Evolutionary conservation across 805 yeast genomes (phyloP).

Genomic region (Wickerhamomyces kurtzmanii): DNA sequence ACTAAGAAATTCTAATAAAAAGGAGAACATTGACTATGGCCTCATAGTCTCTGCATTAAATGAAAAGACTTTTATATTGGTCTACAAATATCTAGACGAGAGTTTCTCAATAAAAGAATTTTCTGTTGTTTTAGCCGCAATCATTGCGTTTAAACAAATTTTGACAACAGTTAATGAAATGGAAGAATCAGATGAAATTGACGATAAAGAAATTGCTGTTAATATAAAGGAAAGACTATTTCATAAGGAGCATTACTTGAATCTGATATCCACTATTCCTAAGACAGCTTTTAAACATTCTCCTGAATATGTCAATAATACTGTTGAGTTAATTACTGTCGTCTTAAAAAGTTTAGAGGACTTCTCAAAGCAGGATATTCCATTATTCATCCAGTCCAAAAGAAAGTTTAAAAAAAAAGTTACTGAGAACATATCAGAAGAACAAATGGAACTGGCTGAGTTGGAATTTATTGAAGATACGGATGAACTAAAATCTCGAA

Average conservation of each 20-base stretch:
- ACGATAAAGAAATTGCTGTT: slow-evolving; percentile 41
- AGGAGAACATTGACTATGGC: slow-evolving; percentile 24
- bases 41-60: slow-evolving; percentile 47
- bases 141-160: slow-evolving; percentile 58
- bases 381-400: slow-evolving; percentile 35
- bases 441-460: slow-evolving; percentile 21
- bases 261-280: slow-evolving; percentile 48
- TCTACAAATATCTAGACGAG: slow-evolving; percentile 27
- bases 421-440: slow-evolving; percentile 11
- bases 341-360: slow-evolving; percentile 59
- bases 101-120: slow-evolving; percentile 35
- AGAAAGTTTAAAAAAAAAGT: slow-evolving; percentile 22
- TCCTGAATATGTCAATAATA: slow-evolving; percentile 45
- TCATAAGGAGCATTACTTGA: slow-evolving; percentile 50
- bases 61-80: slow-evolving; percentile 48
- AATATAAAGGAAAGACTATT: slow-evolving; percentile 63
- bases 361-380: slow-evolving; percentile 47
- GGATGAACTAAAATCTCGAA: slow-evolving; percentile 21
- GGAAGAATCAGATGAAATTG: slow-evolving; percentile 28
- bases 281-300: slow-evolving; percentile 56
- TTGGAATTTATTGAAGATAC: slow-evolving; percentile 22
- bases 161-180: slow-evolving; percentile 34
- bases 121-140: slow-evolving; percentile 59
- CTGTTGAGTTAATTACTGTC: slow-evolving; percentile 56
- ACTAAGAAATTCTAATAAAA: slow-evolving; percentile 17